phyloP scores from a whole-genome alignment of 768 basidiomycete species.

The Phlegmacium glaucopus region DNA sequence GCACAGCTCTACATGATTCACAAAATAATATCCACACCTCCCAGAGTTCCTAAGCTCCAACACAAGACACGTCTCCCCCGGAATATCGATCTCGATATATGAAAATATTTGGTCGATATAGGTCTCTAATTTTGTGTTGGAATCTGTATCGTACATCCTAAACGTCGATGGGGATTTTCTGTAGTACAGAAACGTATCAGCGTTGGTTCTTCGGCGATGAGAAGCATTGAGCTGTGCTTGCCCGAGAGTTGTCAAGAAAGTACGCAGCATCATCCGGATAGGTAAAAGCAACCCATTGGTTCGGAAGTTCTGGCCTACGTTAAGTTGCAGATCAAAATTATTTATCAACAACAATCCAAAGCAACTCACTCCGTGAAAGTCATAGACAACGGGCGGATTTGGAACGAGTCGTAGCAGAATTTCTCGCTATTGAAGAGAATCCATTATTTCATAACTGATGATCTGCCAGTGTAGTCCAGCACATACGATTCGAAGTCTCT shows the following conservation, averaged over 20 bases:
- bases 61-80: slow-evolving; percentile 13
- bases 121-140: slow-evolving; percentile 7
- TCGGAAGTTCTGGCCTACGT: slow-evolving; percentile 2
- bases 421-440: background rate
- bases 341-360: background rate
- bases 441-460: too few species aligned
- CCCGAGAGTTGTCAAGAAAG: slow-evolving; percentile 16
- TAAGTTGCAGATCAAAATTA: background rate
- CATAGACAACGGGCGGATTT: too few species aligned
- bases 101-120: slow-evolving; percentile 13
- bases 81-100: slow-evolving; percentile 14
- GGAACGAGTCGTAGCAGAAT: background rate
- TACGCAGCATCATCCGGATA: slow-evolving; percentile 27
- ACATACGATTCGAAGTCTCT: too few species aligned
- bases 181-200: background rate
- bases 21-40: slow-evolving; percentile 46
- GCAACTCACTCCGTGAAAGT: too few species aligned
- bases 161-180: slow-evolving; percentile 19
- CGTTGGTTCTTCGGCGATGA: background rate
- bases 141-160: slow-evolving; percentile 17
- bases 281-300: slow-evolving; percentile 7
- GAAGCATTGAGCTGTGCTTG: background rate
- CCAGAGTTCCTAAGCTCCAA: slow-evolving; percentile 15
- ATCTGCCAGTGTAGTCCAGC: too few species aligned
- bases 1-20: slow-evolving; percentile 36